Evolutionary conservation across 2,329 filamentous ascomycete species (phyloP).

Genomic region (Aspergillus costaricaensis): DNA sequence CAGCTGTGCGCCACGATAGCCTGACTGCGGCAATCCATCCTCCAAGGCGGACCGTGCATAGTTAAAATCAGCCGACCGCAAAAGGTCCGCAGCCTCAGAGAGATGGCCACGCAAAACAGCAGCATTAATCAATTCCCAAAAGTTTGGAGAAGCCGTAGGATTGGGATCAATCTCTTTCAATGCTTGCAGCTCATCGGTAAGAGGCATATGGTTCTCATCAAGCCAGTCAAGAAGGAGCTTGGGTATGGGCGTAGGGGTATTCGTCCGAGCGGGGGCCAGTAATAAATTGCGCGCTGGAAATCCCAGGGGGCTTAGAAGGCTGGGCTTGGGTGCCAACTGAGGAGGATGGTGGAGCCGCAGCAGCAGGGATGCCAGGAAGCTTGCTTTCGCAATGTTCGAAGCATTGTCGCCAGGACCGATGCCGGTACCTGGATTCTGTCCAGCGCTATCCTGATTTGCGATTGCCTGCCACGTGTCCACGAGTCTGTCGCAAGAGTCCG

Average conservation of each 20-base stretch:
- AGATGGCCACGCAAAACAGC: conserved; percentile 76
- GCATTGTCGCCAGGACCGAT: conserved; percentile 67
- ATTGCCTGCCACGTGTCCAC: conserved; percentile 36
- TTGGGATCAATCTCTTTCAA: conserved; percentile 68
- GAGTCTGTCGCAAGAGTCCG: conserved; percentile 39
- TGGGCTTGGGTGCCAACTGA: conserved; percentile 29
- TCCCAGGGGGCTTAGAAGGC: conserved; percentile 26
- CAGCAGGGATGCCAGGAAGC: conserved; percentile 74
- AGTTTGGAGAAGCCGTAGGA: conserved; percentile 73
- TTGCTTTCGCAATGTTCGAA: conserved; percentile 71
- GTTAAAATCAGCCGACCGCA: conserved; percentile 76
- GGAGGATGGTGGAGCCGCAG: conserved; percentile 76
- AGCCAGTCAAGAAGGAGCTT: conserved; percentile 83
- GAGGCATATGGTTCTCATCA: conserved; percentile 71
- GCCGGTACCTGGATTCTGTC: conserved; percentile 51
- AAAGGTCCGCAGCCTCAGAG: conserved; percentile 63
- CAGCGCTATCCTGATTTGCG: conserved; percentile 46
- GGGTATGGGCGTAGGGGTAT: conserved; percentile 59
- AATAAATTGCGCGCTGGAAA: conserved; percentile 34
- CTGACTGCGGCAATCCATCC: conserved; percentile 63
- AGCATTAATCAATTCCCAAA: conserved; percentile 82
- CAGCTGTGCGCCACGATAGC: conserved; percentile 75
- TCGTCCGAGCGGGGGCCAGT: conserved; percentile 28
- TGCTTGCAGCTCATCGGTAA: conserved; percentile 65
- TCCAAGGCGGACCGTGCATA: conserved; percentile 66